These are phyloP conservation scores for Penicillium malachiteum DNA, from an alignment of 495 filamentous ascomycete genomes.

Conservation along the genomic window DNA sequence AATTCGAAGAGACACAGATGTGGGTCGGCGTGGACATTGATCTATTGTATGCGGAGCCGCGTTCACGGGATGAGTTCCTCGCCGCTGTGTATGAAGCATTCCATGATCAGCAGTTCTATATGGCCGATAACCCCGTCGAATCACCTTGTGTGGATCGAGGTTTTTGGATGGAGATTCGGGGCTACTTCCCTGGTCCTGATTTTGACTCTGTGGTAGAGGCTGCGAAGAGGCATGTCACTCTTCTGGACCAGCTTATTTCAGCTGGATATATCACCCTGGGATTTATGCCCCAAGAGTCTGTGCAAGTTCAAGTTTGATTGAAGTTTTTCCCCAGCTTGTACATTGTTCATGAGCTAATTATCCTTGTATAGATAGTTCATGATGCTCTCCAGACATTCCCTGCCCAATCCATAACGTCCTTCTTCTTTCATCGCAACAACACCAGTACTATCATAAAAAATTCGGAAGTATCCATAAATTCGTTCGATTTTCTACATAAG, in stretches of 20 bases:
- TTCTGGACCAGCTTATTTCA: not conserved
- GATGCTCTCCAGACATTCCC: no score
- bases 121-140: not conserved
- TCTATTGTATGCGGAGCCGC: not conserved
- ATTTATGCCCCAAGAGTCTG: not conserved
- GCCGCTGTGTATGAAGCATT: not conserved
- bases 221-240: not conserved
- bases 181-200: not conserved
- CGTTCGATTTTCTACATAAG: no score
- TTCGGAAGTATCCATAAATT: no score
- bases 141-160: not conserved
- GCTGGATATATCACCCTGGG: not conserved
- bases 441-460: no score
- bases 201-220: not conserved
- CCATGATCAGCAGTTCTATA: not conserved
- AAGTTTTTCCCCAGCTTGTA: no score
- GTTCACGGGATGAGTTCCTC: not conserved
- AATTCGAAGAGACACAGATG: not conserved
- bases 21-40: conserved; percentile 2
- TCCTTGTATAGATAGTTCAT: no score
- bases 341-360: no score
- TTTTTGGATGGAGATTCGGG: not conserved
- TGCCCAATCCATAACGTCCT: no score
- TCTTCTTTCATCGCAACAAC: no score
- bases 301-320: not conserved